Percentiles rank a stretch among this genome's conserved stretches.
Evolutionary conservation across 2,329 filamentous ascomycete genomes (phyloP).

Genomic region (Cercospora janseana): DNA sequence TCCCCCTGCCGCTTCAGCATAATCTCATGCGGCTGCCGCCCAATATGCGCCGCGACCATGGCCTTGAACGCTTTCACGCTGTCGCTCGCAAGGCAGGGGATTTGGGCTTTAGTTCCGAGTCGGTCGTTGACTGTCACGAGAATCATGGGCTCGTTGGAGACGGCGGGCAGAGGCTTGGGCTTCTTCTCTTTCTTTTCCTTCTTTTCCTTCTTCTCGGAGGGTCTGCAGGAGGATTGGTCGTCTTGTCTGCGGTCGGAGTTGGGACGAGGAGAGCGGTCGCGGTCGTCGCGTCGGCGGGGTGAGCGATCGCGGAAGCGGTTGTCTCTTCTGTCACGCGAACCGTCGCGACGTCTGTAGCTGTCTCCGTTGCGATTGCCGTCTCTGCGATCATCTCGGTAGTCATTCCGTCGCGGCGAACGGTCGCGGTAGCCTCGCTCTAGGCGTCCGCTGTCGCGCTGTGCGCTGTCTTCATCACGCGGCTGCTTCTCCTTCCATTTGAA

Average conservation of each 20-base stretch:
- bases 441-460: conserved; percentile 26
- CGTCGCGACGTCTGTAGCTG: conserved; percentile 29
- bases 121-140: conserved; percentile 91
- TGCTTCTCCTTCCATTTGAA: conserved; percentile 42
- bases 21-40: conserved; percentile 85
- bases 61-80: conserved; percentile 84
- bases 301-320: conserved; percentile 24
- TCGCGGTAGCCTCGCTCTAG: conserved; percentile 38
- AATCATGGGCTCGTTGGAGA: conserved; percentile 75
- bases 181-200: conserved; percentile 32
- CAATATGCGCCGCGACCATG: conserved; percentile 85
- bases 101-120: conserved; percentile 91
- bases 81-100: conserved; percentile 84
- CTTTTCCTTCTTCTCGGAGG: conserved; percentile 29
- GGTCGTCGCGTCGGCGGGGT: conserved; percentile 38
- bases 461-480: conserved; percentile 25
- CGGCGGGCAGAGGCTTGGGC: conserved; percentile 30
- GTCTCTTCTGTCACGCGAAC: conserved; percentile 16
- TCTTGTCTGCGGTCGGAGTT: conserved; percentile 13
- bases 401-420: conserved; percentile 35
- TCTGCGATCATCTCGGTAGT: conserved; percentile 17
- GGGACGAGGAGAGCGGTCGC: conserved; percentile 39
- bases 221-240: conserved; percentile 2
- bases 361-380: conserved; percentile 14
- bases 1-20: conserved; percentile 89